Evolutionary conservation across 805 yeast genomes (phyloP), one percentile per base, ranked within the genome.

Genomic region (Pichia deserticola): DNA sequence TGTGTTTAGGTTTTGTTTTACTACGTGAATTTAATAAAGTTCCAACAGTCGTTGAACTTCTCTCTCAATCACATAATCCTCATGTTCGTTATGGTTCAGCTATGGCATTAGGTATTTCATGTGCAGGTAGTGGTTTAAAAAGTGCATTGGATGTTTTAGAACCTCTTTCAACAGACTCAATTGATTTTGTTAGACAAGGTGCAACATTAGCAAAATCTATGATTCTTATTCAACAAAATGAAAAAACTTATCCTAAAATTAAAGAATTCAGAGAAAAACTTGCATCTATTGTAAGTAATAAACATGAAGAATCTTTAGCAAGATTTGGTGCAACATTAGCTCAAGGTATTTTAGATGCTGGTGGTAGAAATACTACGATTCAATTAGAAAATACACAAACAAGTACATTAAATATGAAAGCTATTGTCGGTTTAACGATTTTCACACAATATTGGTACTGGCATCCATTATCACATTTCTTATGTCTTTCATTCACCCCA

Each of bases 41-140:
- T 25, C 99, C 99, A 50, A 85, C 95, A 57, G 86, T 93, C 71
- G 97, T 93, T 37, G 96, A 92, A 66, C 75, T 93, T 50, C 76
- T 93, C 58, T 81, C 96, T 0, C 96, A 89, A 67, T 87, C 96
- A 1, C 97, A 93, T 67, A 93, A 93, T 66, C 96, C 99, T 12
- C 97, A 93, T 64, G 98, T 93, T 36, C 86, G 99, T 67, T 93
- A 93, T 65, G 99, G 99, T 72, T 87, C 97, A 34, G 96, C 98
- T 2, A 74, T 93, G 81, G 99, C 99, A 0, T 77, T 93, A 55
- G 99, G 97, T 70, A 87, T 93, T 54, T 82, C 98, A 4, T 90
- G 98, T 74, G 97, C 97, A 28, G 99, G 99, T 44, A 84, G 93
- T 63, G 93, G 90, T 4, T 72, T 86, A 49, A 81, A 83, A 51